These are phyloP conservation scores for Coelastrella sp. DNA, from an alignment of 139 green algal species.

Conservation along the genomic window DNA sequence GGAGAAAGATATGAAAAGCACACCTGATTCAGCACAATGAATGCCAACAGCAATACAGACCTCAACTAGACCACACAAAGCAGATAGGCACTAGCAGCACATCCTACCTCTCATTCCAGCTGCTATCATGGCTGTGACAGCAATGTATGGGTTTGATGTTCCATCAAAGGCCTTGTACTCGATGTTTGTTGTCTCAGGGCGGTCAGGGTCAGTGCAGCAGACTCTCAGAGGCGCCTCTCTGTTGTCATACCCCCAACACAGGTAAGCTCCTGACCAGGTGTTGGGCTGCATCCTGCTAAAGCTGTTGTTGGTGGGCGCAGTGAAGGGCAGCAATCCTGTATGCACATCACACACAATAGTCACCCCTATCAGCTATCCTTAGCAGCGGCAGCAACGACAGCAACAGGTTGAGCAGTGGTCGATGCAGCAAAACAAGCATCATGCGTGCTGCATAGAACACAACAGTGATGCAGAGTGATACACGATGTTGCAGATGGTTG, in stretches of 20 bases:
- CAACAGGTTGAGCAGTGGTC: no score
- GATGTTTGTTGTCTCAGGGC: neutral
- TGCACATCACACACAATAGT: no score
- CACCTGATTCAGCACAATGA: neutral
- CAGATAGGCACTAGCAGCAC: neutral
- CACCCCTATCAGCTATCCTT: no score
- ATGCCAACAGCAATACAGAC: neutral
- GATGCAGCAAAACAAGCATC: no score
- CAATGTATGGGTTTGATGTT: conserved; percentile 79
- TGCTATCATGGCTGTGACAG: conserved; percentile 58
- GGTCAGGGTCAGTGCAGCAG: neutral
- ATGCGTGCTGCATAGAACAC: no score
- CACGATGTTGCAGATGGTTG: no score
- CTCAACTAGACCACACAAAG: neutral
- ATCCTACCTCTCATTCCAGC: conserved; percentile 66
- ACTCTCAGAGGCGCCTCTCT: conserved; percentile 31
- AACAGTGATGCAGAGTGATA: no score
- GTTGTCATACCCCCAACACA: conserved; percentile 60
- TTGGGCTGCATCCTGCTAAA: conserved; percentile 60
- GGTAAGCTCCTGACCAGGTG: conserved; percentile 67
- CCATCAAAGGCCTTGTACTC: conserved; percentile 73
- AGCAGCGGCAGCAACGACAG: no score
- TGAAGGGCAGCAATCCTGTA: conserved; percentile 67
- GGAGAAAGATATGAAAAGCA: no score
- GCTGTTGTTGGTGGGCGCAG: conserved; percentile 52